Percentiles rank a stretch among this genome's conserved stretches.
phyloP scores from a whole-genome alignment of 2,329 filamentous ascomycete species.

The Colletotrichum shisoi region DNA sequence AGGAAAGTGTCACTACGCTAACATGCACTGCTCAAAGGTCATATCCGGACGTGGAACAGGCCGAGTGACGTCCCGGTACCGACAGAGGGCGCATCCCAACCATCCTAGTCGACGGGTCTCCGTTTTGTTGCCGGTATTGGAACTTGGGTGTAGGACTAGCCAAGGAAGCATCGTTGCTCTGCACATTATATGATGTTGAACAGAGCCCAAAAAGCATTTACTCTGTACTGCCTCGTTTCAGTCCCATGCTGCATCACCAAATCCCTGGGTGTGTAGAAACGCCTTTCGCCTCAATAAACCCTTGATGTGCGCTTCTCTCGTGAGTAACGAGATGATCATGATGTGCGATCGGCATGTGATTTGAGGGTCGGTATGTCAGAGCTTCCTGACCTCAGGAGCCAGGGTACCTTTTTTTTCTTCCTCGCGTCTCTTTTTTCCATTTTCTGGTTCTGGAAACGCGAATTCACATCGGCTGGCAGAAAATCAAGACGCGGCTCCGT shows the following conservation, averaged over 20 bases:
- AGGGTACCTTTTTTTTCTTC: background rate
- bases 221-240: background rate
- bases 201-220: background rate
- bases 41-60: constrained; percentile 77
- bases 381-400: constrained; percentile 6
- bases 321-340: constrained; percentile 27
- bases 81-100: constrained; percentile 34
- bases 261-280: background rate
- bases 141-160: constrained; percentile 18
- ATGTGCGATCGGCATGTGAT: constrained; percentile 35
- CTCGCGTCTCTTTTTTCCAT: no score
- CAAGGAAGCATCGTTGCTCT: background rate
- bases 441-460: constrained; percentile 10
- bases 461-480: constrained; percentile 14
- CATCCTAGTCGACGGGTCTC: constrained; percentile 6
- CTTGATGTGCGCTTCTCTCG: constrained; percentile 15
- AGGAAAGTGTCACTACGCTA: constrained; percentile 2
- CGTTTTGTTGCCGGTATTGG: constrained; percentile 18
- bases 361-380: constrained; percentile 24
- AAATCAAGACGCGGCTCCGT: constrained; percentile 31
- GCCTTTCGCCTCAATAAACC: background rate
- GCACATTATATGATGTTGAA: background rate
- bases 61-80: constrained; percentile 51
- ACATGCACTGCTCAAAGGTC: constrained; percentile 54
- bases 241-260: background rate